Evolutionary conservation across 768 basidiomycete genomes (phyloP), one percentile per base, ranked within the genome.

Genomic region (Russula virescens): DNA sequence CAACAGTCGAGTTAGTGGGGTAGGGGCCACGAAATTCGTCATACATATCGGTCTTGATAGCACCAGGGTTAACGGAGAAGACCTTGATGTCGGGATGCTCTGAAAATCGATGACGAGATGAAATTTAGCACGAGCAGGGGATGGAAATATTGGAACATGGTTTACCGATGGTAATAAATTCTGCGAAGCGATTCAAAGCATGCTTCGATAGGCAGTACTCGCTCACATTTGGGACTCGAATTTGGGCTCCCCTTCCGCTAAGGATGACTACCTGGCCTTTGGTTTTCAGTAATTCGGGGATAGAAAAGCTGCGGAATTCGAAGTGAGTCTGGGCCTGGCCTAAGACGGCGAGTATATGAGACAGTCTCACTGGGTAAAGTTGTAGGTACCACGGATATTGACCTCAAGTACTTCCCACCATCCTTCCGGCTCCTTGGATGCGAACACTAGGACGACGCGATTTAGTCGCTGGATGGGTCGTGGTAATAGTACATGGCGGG

Each of bases 361-460:
- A 43, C 5, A 9, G 16, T 5, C 49, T 28, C 26, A 65, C 64
- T 58, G 56, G 10, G 47, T 54, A 14, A 50, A 54, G 28, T 62
- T 58, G 46, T 62, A 63, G 1, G 56, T 38, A 1, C 64, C 64
- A 19, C 60, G 61, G 10, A 66, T 16, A 13, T 63, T 66, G 61
- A 59, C 42, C 19, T 66, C 64, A 13, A 58, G 13, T 5, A 62
- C 55, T 4, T 56, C 45, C 64, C 60, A 65, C 64, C 64, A 65
- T n/a, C 19, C 56, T 0, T 14, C 28, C 13, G 64, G 52, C n/a
- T 66, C 61, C 42, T 57, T 47, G 1, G 34, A 25, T 8, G 28
- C 56, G 6, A 66, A 54, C 1, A 53, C 61, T 63, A 21, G 10
- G 38, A 31, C 31, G 31, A 31, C 31, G 8, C 31, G 31, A 31